A percentile compares a stretch with the other conserved stretches of the same genome.
Evolutionary conservation across 2,329 filamentous ascomycete genomes (phyloP).

Genomic region (Talaromyces sp.): DNA sequence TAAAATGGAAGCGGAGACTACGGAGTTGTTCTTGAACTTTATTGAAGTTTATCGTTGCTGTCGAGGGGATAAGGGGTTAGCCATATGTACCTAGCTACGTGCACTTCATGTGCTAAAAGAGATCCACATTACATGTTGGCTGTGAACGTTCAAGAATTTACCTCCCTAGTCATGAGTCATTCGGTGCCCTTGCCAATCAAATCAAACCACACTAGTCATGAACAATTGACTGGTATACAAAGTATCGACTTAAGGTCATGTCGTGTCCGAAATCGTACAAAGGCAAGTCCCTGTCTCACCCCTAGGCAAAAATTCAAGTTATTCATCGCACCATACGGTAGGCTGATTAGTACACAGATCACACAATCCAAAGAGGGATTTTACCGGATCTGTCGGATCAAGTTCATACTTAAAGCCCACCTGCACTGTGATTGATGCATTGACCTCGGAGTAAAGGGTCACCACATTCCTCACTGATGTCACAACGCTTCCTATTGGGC

Average conservation of each 20-base stretch:
- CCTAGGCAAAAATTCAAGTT: background rate
- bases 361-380: background rate
- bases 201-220: background rate
- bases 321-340: background rate
- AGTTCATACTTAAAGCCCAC: background rate
- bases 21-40: too few relatives aligned
- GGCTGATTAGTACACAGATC: background rate
- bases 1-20: too few relatives aligned
- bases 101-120: too few relatives aligned
- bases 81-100: too few relatives aligned
- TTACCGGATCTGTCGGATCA: background rate
- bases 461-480: conserved; percentile 6
- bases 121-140: background rate
- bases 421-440: conserved; percentile 1
- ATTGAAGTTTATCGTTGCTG: too few relatives aligned
- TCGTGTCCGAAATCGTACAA: background rate
- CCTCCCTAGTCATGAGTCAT: background rate
- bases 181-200: too few relatives aligned
- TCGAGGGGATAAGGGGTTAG: too few relatives aligned
- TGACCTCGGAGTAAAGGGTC: conserved; percentile 5
- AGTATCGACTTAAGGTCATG: background rate
- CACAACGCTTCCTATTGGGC: conserved; percentile 3
- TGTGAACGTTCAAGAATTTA: background rate
- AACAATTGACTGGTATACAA: background rate
- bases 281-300: background rate